These are phyloP conservation scores for Paecilomyces variotii DNA, from an alignment of 2,329 filamentous ascomycete genomes.

Conservation along the genomic window DNA sequence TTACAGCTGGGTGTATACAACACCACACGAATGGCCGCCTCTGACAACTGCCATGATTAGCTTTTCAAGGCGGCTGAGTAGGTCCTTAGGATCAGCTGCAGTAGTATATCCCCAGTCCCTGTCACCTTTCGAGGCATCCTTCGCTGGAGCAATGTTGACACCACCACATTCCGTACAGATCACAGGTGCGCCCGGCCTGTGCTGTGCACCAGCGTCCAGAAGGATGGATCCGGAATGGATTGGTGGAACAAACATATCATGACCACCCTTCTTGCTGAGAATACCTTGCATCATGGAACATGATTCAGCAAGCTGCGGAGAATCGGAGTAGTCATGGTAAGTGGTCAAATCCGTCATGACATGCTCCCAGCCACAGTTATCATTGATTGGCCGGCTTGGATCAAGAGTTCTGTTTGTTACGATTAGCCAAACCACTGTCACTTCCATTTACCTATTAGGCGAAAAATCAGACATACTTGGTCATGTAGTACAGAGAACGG, in stretches of 20 bases:
- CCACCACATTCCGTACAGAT: slow-evolving; percentile 63
- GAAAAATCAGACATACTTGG: slow-evolving; percentile 43
- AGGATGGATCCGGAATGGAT: slow-evolving; percentile 19
- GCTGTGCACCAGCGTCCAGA: slow-evolving; percentile 43
- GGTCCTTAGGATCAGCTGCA: slow-evolving; percentile 51
- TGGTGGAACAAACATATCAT: slow-evolving; percentile 43
- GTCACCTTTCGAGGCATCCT: slow-evolving; percentile 32
- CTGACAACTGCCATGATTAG: slow-evolving; percentile 52
- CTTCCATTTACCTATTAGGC: not conserved
- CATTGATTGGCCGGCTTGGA: slow-evolving; percentile 57
- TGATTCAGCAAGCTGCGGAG: slow-evolving; percentile 45
- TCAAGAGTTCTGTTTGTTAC: slow-evolving; percentile 42
- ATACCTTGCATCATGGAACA: slow-evolving; percentile 49
- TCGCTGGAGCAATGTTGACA: slow-evolving; percentile 53
- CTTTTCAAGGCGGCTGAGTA: slow-evolving; percentile 51
- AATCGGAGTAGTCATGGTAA: slow-evolving; percentile 61
- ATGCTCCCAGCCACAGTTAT: slow-evolving; percentile 67
- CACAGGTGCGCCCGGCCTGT: slow-evolving; percentile 49
- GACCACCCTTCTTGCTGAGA: slow-evolving; percentile 44
- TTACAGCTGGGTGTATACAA: slow-evolving; percentile 61
- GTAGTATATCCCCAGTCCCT: slow-evolving; percentile 63
- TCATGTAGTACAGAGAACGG: slow-evolving; percentile 52
- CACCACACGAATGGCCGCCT: slow-evolving; percentile 50
- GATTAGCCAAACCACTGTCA: not conserved
- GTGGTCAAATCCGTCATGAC: slow-evolving; percentile 57